Evolutionary conservation across 768 basidiomycete species (phyloP), one percentile per base, ranked within the genome.

Genomic region (Gymnopilus junonius): DNA sequence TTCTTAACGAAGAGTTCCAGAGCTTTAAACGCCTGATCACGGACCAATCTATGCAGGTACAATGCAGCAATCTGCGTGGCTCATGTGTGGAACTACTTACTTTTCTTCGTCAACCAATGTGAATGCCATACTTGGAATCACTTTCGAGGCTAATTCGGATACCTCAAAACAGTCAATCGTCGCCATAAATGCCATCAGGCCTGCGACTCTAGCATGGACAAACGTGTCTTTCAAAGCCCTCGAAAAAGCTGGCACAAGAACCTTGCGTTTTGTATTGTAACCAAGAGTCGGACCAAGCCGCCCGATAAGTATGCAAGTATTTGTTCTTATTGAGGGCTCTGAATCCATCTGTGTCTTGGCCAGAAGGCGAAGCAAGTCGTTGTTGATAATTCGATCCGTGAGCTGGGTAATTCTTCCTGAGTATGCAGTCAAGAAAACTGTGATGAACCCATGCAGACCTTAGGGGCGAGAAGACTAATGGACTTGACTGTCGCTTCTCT

Each of bases 21-120:
- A 6, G 95, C 91, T 75, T 93, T 97, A 83, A 97, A 98, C 2
- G 94, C 97, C 70, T 98, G 97, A 75, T 98, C 96, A 20, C 97
- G 87, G 0, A 99, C 97, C 7, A 94, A 75, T 68, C 97, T 99
- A 3, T 57, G 17, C 55, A 27, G 50, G 35, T 27, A 14, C 29
- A 42, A 51, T 29, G 14, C 15, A 32, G 4, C 29, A 27, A 35
- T n/a, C n/a, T 17, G 15, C 14, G 31, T 55, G 51, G 58, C 62
- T 31, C 17, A 27, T 59, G 20, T 20, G 17, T 27, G 8, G 2
- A 59, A 14, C 48, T 55, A 61, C 86, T 59, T 70, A 97, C 96
- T 96, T 99, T 74, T 99, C 97, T 72, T 90, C 91, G 73, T 99
- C 97, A 17, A 98, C 82, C 71, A 95, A 76, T 0, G 92, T 83